Base-by-base conservation (phyloP, 2,329 filamentous ascomycete species). In the Aspergillus sp. region DNA sequence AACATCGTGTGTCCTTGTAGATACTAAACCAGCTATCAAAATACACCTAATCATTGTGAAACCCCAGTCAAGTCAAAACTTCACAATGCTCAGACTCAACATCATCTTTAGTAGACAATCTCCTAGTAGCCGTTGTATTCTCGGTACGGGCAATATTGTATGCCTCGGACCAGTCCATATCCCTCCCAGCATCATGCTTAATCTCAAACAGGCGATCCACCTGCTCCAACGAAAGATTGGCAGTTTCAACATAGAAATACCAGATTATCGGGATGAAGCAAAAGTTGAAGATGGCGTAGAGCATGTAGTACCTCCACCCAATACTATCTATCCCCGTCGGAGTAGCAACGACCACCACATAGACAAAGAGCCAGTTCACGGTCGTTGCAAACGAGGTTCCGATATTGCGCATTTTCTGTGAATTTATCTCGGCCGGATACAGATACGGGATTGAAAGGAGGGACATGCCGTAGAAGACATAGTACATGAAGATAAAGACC, bases 121-220 rank as follows among this genome's bases (percentile, higher is more conserved):
- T 7, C 3, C 9, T 11, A 30, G 27, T 1, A 1, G 1, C 27
- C 8, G 27, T 2, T 30, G 27, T 0, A 1, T 1, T 9, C 11
- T 30, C 27, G 2, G 3, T 4, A 3, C 27, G 27, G 27, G 27
- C 27, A 11, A 30, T 30, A 8, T 2, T 30, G 27, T 30, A 30
- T 4, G 27, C 27, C 27, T 30, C 9, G 3, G 27, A 30, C 27
- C 27, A 30, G 4, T 11, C 9, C 27, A 30, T 30, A 30, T 11
- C 27, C 27, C 4, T 30, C 3, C 27, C 27, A 11, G 27, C 27
- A 4, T 30, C 27, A 3, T 30, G 27, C 4, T 30, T 9, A 9
- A 30, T 30, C 27, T 30, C 27, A 30, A 30, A 30, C 27, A 30
- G 1, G 4, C 27, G 27, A 30, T 37, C 34, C 5, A 37, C 34